These are phyloP conservation scores for Cryphonectria radicalis DNA, from an alignment of 2,329 filamentous ascomycete genomes.

Conservation along the genomic window DNA sequence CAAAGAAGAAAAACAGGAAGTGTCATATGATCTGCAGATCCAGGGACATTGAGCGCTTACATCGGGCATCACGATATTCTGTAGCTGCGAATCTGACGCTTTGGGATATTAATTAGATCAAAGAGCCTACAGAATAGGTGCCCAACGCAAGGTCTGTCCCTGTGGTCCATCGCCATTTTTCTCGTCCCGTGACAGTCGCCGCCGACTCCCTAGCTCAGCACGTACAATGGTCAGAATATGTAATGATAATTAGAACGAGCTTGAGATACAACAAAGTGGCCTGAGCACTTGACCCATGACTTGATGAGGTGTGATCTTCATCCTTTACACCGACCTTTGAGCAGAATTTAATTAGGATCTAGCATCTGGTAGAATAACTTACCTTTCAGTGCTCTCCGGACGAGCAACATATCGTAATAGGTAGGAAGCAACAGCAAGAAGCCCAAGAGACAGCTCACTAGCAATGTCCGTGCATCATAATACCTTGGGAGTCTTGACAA, in stretches of 20 bases:
- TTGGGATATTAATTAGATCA: neutral
- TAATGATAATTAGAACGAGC: neutral
- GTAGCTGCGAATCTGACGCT: neutral
- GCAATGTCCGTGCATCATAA: neutral
- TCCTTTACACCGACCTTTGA: neutral
- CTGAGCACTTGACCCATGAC: neutral
- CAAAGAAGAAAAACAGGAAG: neutral
- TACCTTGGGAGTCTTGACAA: neutral
- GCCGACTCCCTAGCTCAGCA: neutral
- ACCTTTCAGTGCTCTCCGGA: neutral
- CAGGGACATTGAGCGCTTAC: neutral
- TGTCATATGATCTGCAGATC: neutral
- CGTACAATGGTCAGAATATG: neutral
- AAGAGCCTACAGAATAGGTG: neutral
- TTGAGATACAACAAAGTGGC: neutral
- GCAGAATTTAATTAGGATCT: neutral
- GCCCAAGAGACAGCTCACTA: neutral
- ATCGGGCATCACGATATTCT: neutral
- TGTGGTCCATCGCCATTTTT: neutral
- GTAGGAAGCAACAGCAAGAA: neutral
- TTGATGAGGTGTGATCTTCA: neutral
- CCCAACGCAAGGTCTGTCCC: neutral
- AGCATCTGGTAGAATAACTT: neutral
- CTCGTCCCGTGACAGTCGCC: neutral
- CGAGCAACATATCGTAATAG: neutral